Evolutionary conservation across 2,329 filamentous ascomycete species (phyloP), one percentile per base, ranked within the genome.

Genomic region (Colletotrichum cordylinicola): DNA sequence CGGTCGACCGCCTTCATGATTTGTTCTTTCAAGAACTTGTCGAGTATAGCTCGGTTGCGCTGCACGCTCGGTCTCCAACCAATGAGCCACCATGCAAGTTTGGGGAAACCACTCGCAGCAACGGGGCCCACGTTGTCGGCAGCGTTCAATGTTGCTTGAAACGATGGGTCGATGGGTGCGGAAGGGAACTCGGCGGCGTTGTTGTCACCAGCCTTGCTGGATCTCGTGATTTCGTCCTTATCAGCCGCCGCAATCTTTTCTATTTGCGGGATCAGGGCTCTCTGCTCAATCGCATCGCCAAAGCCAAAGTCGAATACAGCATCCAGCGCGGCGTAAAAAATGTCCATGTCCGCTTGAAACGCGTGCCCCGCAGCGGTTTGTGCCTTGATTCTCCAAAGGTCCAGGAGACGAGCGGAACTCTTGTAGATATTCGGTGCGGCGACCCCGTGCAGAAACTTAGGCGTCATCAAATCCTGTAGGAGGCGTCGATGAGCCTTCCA

Each of bases 391-490:
- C 70, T 73, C 84, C 85, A 86, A 0, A 87, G 75, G 4, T 82
- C 77, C 3, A 86, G 71, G 8, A 86, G 76, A 3, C 77, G 70
- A 7, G 77, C 52, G 7, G 79, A 79, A 43, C 81, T 83, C 4
- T 80, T 77, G 71, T 86, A 84, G 9, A 85, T 79, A 16, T 81
- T 78, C 3, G 84, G 84, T 3, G 81, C 83, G 0, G 83, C 82
- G 29, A 84, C 77, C 8, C 74, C 74, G 52, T 83, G 79, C 12
- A 86, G 76, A 67, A 86, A 86, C 18, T 65, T 78, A 0, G 83
- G 82, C 2, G 83, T 80, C 85, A 86, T 86, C 9, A 86, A 73
- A 56, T 86, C 85, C 58, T 81, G 79, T 2, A 85, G 72, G 2
- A 86, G 80, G 35, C 82, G 80, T 58, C 80, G 83, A 58, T 85